A percentile compares a stretch with the other conserved stretches of the same genome.
Evolutionary conservation across 2,329 filamentous ascomycete genomes (phyloP).

Genomic region (Colletotrichum sansevieriae): DNA sequence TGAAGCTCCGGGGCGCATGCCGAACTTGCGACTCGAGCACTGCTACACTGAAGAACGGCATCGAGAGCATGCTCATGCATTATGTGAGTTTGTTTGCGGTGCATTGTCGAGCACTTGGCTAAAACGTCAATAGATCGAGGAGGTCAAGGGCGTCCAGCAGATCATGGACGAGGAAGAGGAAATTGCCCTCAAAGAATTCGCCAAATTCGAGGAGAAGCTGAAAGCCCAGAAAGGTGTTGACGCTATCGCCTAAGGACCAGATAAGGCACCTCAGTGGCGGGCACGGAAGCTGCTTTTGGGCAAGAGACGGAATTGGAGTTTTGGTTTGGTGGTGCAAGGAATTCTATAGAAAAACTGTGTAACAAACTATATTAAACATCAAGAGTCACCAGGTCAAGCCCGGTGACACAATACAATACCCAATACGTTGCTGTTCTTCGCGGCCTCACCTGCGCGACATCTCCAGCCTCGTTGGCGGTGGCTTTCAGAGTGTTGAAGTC

Average conservation of each 20-base stretch:
- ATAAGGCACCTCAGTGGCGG: too few relatives aligned
- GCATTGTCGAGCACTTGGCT: constrained; percentile 42
- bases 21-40: constrained; percentile 97
- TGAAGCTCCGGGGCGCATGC: constrained; percentile 93
- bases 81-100: constrained; percentile 72
- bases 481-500: too few relatives aligned
- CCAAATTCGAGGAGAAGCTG: constrained; percentile 91
- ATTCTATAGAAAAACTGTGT: constrained; percentile 33
- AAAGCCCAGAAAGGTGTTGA: constrained; percentile 64
- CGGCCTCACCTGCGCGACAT: constrained; percentile 7
- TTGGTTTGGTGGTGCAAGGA: constrained; percentile 1
- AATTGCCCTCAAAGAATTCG: constrained; percentile 87
- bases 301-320: constrained; percentile 4
- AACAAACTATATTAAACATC: constrained; percentile 23
- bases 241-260: constrained; percentile 21
- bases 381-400: constrained; percentile 12
- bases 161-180: constrained; percentile 94
- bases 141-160: constrained; percentile 93
- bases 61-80: constrained; percentile 98
- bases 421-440: constrained; percentile 15
- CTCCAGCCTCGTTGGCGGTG: constrained; percentile 5
- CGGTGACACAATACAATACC: constrained; percentile 32
- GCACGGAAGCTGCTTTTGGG: not conserved
- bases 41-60: constrained; percentile 96
- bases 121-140: constrained; percentile 79